Base-by-base conservation (phyloP, 352 stramenopile species). In the Pythium utonaiense region DNA sequence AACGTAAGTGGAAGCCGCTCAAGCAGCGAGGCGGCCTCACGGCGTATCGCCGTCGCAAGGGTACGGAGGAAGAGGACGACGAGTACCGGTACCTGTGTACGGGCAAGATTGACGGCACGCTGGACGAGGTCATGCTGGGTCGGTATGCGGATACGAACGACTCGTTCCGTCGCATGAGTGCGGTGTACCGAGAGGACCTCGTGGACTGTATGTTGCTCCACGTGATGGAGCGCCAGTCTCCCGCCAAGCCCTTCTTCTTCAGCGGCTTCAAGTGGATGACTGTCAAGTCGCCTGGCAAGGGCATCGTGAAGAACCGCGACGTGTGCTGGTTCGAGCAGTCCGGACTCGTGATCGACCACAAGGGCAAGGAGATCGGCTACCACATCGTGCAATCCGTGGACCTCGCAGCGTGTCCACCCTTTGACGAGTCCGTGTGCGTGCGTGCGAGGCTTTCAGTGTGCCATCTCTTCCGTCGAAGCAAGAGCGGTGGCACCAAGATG, bases 201-300 rank as follows among this genome's bases (percentile, higher is more conserved):
- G 78, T 91, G 24, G 82, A 91, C 66, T 91, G 79, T 69, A 75
- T 81, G 22, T 75, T 91, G 31, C 65, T 91, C 13, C 78, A 84
- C 53, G 75, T 83, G 30, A 79, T 91, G 50, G 75, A 84, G 53
- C 67, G 62, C 17, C 70, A 77, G 54, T 81, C 74, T 21, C 49
- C 60, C 0, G 53, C 69, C 12, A 70, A 86, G 10, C 82, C 82
- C 2, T 91, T 87, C 60, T 89, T 83, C 60, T 86, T 83, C 54
- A 80, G 79, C 8, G 84, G 82, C 33, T 90, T 91, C 71, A 91
- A 91, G 68, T 91, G 82, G 82, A 89, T 88, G 78, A 89, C 78
- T 7, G 80, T 89, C 51, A 69, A 81, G 53, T 88, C 74, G 1
- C 82, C 78, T 0, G 78, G 79, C 34, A 88, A 89, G 42, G 77